Base-by-base conservation (phyloP, 139 green algal genomes). In the Closterium sp. region DNA sequence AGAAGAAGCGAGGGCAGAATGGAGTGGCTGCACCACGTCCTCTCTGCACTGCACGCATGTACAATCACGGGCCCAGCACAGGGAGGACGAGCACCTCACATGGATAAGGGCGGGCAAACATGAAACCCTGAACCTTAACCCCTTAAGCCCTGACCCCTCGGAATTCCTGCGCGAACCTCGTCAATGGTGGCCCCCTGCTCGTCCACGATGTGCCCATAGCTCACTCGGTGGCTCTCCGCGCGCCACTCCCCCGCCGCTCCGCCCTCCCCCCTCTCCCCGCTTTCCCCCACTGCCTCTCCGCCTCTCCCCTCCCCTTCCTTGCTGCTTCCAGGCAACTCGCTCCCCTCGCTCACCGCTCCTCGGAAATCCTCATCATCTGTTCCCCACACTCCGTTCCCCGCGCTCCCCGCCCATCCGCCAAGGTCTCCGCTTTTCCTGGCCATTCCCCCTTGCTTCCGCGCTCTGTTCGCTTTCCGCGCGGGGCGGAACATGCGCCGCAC, bases 171-270 rank as follows among this genome's bases (percentile, higher is more conserved):
- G 2, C 50, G 10, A 9, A 92, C 90, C 90, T 92, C 90, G 28
- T 92, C 90, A 34, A 92, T 32, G 42, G 90, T 31, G 28, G 70
- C 90, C 85, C 86, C 42, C 28, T 24, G n/a, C 30, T 91, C 32
- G 89, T 98, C 96, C 85, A 97, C 93, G 0, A 95, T 95, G 19
- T 88, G 94, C 22, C 97, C 97, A 88, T 98, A 98, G 90, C 98
- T 97, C n/a, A 99, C 95, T 0, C 95, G 89, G 90, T 99, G 97
- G 30, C 89, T 96, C 29, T 96, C 86, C 2, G 97, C 97, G 22
- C 32, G 29, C 95, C 95, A 96, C 27, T 87, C 84, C 84, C 28
- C 84, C 84, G 27, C 84, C 84, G 9, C 28, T 31, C 28, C 89
- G 31, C 28, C 31, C 13, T 29, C 27, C 28, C 86, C 31, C 7